These are phyloP conservation scores for Calonectria pauciramosa DNA, from an alignment of 2,329 filamentous ascomycete species.

Conservation along the genomic window DNA sequence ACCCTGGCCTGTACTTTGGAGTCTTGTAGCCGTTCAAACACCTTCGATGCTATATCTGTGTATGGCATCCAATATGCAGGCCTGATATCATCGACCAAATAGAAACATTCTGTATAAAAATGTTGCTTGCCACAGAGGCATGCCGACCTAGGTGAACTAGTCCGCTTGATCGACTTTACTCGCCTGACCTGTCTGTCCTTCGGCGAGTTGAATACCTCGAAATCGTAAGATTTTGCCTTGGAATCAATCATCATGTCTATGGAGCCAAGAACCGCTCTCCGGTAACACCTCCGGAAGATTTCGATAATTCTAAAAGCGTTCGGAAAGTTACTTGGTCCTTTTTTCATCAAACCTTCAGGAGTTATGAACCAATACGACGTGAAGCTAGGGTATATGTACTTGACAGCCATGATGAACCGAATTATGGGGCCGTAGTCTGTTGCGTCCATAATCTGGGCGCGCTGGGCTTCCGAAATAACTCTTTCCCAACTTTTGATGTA, in stretches of 20 bases:
- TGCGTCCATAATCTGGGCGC: neutral
- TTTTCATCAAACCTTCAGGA: too few species aligned
- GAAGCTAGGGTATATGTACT: neutral
- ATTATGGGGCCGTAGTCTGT: too few species aligned
- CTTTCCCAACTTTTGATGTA: neutral
- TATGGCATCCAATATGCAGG: neutral
- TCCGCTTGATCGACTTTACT: neutral
- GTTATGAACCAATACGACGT: neutral
- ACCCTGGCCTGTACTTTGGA: neutral
- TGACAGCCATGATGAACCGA: neutral
- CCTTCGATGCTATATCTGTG: neutral
- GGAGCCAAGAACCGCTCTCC: neutral
- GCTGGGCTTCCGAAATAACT: neutral
- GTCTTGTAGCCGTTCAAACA: neutral
- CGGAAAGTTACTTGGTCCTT: too few species aligned
- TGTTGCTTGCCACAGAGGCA: neutral
- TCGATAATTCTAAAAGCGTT: too few species aligned
- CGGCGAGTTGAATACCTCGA: neutral
- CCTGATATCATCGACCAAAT: neutral
- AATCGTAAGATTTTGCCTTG: neutral
- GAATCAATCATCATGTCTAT: neutral
- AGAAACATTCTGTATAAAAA: neutral
- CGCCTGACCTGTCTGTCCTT: neutral
- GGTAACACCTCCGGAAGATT: neutral
- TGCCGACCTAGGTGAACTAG: neutral